These are phyloP conservation scores for Ogataea naganishii DNA, from an alignment of 805 yeast species.

Conservation along the genomic window DNA sequence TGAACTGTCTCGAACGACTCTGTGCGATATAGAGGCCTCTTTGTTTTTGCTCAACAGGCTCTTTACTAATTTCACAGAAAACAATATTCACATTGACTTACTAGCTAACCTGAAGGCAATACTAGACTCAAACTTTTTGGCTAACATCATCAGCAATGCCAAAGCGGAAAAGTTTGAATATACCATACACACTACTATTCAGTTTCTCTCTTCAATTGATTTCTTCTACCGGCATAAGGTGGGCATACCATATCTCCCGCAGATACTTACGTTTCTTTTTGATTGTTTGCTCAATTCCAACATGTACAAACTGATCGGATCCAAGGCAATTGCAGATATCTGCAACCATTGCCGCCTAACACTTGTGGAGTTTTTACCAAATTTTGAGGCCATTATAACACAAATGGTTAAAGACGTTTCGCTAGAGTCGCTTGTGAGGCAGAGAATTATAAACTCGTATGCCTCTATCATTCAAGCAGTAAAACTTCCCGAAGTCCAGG, in stretches of 20 bases:
- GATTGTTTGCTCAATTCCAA: conserved; percentile 21
- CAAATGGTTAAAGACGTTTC: conserved; percentile 34
- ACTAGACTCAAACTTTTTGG: conserved; percentile 22
- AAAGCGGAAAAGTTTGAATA: conserved; percentile 11
- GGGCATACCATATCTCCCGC: conserved; percentile 38
- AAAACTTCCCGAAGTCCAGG: conserved; percentile 38
- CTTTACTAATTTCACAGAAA: conserved; percentile 40
- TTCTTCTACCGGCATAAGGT: conserved; percentile 43
- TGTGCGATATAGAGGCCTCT: conserved; percentile 50
- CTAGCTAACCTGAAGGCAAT: conserved; percentile 14
- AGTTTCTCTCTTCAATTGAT: conserved; percentile 49
- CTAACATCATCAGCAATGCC: conserved; percentile 7
- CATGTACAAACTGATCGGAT: conserved; percentile 28
- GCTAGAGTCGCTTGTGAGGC: conserved; percentile 40
- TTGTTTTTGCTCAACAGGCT: conserved; percentile 50
- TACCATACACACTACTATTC: conserved; percentile 41
- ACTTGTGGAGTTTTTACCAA: conserved; percentile 33
- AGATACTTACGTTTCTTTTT: conserved; percentile 42
- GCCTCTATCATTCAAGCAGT: conserved; percentile 53
- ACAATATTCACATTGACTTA: conserved; percentile 17
- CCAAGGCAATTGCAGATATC: conserved; percentile 50
- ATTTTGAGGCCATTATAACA: conserved; percentile 37
- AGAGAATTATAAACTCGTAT: conserved; percentile 52
- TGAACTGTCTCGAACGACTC: conserved; percentile 3
- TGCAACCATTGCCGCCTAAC: conserved; percentile 44